Evolutionary conservation across 805 yeast genomes (phyloP).

Genomic region (Candida palmyrensis): DNA sequence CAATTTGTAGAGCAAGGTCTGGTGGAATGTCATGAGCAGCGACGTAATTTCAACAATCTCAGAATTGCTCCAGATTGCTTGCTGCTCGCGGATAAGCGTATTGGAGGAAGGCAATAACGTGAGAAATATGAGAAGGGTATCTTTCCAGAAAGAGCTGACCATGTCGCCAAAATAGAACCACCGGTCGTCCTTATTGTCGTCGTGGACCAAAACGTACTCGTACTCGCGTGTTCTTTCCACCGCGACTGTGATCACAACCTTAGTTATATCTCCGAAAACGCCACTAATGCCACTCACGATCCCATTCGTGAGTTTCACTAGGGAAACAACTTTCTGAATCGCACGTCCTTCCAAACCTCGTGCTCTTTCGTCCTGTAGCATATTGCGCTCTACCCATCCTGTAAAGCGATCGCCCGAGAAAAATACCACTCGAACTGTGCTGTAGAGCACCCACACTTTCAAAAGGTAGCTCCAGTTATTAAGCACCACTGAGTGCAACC

Average conservation of each 20-base stretch:
- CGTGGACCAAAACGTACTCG: conserved; percentile 11
- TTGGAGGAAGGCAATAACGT: conserved; percentile 14
- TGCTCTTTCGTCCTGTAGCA: conserved; percentile 2
- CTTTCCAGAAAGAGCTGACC: conserved; percentile 15
- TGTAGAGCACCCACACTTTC: not conserved
- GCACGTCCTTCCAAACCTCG: conserved; percentile 6
- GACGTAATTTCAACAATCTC: no score
- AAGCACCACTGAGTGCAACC: conserved; percentile 2
- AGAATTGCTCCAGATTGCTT: no score
- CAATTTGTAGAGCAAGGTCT: no score
- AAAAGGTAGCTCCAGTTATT: conserved; percentile 4
- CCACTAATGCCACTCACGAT: not conserved
- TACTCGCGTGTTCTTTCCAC: conserved; percentile 20
- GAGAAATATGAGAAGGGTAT: conserved; percentile 11
- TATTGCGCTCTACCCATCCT: conserved; percentile 7
- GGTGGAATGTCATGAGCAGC: no score
- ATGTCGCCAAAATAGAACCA: conserved; percentile 7
- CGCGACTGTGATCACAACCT: conserved; percentile 9
- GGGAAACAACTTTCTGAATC: conserved; percentile 7
- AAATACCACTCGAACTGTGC: conserved; percentile 7
- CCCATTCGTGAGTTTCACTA: conserved; percentile 5
- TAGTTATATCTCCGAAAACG: conserved; percentile 5
- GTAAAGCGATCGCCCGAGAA: conserved; percentile 10
- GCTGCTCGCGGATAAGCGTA: conserved; percentile 7
- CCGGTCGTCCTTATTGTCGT: conserved; percentile 2